These are phyloP conservation scores for Hyaloscypha hepaticicola DNA, from an alignment of 495 filamentous ascomycete species.

Conservation along the genomic window DNA sequence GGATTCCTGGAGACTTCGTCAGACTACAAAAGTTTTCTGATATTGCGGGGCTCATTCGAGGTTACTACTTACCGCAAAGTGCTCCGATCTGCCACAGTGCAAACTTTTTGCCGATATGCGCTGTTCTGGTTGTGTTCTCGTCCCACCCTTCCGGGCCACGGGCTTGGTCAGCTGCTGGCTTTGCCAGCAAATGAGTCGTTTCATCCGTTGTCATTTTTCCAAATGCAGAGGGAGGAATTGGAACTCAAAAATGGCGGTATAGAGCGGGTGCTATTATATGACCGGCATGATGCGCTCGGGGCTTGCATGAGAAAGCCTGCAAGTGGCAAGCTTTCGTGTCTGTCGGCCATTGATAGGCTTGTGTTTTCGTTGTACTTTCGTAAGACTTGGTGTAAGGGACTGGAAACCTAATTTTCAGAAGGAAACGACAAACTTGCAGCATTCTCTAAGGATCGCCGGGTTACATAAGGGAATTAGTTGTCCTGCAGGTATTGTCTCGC, in stretches of 20 bases:
- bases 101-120: slow-evolving; percentile 10
- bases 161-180: slow-evolving; percentile 4
- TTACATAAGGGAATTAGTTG: too few species aligned
- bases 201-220: slow-evolving; percentile 22
- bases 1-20: slow-evolving; percentile 32
- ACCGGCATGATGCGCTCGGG: not conserved
- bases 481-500: too few species aligned
- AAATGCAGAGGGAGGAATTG: slow-evolving; percentile 1
- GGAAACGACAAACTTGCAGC: too few species aligned
- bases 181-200: slow-evolving; percentile 14
- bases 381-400: too few species aligned
- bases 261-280: slow-evolving; percentile 16
- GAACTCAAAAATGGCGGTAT: not conserved
- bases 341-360: too few species aligned
- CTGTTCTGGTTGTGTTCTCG: slow-evolving; percentile 10
- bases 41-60: slow-evolving; percentile 2
- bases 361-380: too few species aligned
- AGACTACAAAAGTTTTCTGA: slow-evolving; percentile 4
- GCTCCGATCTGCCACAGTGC: slow-evolving; percentile 20
- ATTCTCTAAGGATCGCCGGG: too few species aligned
- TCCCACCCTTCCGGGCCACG: slow-evolving; percentile 7
- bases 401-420: too few species aligned
- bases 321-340: not conserved
- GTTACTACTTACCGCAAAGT: slow-evolving; percentile 16
- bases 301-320: not conserved